Base-by-base conservation (phyloP, 1,284 basidiomycete species). In the Apiotrichum siamense region DNA sequence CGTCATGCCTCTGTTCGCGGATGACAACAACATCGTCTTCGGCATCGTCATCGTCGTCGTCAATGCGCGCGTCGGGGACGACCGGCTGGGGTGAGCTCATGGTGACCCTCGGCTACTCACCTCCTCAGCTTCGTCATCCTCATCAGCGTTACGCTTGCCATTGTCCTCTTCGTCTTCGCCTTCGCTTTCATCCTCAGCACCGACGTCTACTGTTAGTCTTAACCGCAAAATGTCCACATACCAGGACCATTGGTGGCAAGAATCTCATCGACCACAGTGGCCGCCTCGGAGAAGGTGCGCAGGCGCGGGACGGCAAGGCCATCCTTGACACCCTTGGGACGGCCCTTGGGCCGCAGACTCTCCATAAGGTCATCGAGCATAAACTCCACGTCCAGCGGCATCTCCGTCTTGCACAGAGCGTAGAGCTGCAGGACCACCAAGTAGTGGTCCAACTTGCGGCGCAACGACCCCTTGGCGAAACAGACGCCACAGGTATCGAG, bases 401-500 rank as follows among this genome's bases (percentile, higher is more conserved):
- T 70, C 11, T 84, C 78, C 21, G 84, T 79, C 75, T 99, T 99
- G 77, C 87, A 89, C 13, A 86, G 77, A 5, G 88, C 79, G 70
- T 96, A 97, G 55, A 91, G 83, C 79, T 97, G 91, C 72, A 97
- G 92, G 73, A 97, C 93, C 11, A 82, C 80, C 55, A 98, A 74
- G 70, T 94, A 96, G 60, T 86, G 87, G 71, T 97, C 93, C 12
- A 98, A 76, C 68, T 92, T 96, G 75, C 86, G 87, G 73, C 84
- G 87, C 64, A 91, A 85, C 7, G 86, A 84, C 3, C 93, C 93
- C 39, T 86, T 83, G 70, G 96, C 92, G 72, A 98, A 97, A 75
- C 93, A 97, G 78, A 90, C 87, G n/a, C 93, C 96, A 69, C 92
- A 96, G 0, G 92, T 91, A 68, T 97, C 93, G 21, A 99, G 78